Conservation (phyloP, 106 monocot genomes). For the Triglochin maritima region DNA sequence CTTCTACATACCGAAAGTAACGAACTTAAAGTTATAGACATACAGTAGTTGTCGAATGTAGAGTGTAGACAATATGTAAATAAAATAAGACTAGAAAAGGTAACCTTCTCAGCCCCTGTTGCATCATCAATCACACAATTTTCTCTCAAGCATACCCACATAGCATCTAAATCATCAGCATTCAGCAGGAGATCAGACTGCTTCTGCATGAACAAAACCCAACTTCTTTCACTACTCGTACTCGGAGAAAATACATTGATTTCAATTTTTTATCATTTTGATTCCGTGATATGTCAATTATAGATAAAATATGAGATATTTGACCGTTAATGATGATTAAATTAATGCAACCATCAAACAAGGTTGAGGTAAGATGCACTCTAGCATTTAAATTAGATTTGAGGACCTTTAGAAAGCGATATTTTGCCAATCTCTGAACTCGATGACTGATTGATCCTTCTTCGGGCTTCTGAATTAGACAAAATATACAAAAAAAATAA, state of each 20-base stretch:
- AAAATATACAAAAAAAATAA: neutral
- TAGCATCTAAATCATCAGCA: conserved; percentile 98
- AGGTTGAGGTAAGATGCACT: no score
- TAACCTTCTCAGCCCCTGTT: conserved; percentile 94
- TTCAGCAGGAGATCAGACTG: conserved; percentile 96
- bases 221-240: neutral
- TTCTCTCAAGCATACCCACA: conserved; percentile 99
- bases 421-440: conserved; percentile 94
- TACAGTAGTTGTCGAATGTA: neutral
- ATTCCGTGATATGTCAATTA: neutral
- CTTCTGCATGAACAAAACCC: conserved; percentile 47
- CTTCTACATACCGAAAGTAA: neutral
- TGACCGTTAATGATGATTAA: neutral
- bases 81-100: neutral
- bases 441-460: conserved; percentile 98
- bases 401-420: conserved; percentile 85
- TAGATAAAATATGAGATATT: neutral
- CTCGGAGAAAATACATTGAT: neutral
- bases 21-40: neutral
- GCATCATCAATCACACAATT: conserved; percentile 99
- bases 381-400: neutral
- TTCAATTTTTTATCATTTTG: no score
- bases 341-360: neutral
- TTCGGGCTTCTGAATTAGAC: conserved; percentile 71
- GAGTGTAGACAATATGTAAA: neutral